These are phyloP conservation scores for Hsuehochloa calcarea DNA, from an alignment of 176 grass and related monocot species.

Conservation along the genomic window DNA sequence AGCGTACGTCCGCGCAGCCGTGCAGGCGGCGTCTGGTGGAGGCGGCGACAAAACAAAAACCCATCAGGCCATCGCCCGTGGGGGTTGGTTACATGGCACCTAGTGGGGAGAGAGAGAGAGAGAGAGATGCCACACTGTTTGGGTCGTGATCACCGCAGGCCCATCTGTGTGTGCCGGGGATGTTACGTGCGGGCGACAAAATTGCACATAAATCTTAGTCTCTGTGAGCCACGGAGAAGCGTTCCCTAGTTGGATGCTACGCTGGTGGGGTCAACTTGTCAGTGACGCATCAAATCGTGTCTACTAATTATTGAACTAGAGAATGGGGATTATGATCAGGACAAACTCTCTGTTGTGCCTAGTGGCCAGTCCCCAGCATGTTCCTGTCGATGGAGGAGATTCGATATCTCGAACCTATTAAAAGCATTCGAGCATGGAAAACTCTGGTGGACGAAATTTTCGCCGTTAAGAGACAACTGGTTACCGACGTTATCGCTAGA, in stretches of 20 bases:
- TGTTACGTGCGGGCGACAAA: not conserved
- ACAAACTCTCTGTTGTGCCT: not conserved
- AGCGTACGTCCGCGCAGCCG: no score
- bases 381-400: not conserved
- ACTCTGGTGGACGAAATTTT: no score
- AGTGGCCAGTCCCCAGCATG: not conserved
- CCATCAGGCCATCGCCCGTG: not conserved
- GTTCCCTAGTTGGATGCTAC: not conserved
- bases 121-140: not conserved
- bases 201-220: not conserved
- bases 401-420: not conserved
- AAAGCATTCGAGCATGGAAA: no score
- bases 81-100: not conserved
- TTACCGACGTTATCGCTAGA: no score
- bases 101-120: no score
- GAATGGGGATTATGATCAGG: not conserved
- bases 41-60: not conserved
- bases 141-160: not conserved
- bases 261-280: not conserved
- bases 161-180: not conserved
- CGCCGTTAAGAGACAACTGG: no score
- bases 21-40: not conserved
- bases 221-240: not conserved
- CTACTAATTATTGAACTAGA: no score
- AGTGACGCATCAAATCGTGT: not conserved